These are phyloP conservation scores for Amaranthus palmeri DNA, from an alignment of 148 eudicot species.

Conservation along the genomic window DNA sequence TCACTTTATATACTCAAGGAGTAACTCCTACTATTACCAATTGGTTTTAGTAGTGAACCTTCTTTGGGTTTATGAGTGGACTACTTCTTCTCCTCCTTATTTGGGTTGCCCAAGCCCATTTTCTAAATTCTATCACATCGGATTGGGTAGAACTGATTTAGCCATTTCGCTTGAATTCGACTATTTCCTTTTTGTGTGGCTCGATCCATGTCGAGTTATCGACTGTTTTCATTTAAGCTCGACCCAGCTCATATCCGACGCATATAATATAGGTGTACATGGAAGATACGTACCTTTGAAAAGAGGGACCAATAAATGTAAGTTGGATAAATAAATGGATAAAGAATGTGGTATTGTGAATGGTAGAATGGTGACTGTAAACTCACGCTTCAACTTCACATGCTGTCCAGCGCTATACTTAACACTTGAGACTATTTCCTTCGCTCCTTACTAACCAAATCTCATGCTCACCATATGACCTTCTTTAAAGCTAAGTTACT, in stretches of 20 bases:
- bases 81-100: too few relatives aligned
- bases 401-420: not conserved
- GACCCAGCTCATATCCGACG: too few relatives aligned
- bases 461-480: constrained; percentile 19
- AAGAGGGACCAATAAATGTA: not conserved
- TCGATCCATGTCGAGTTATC: too few relatives aligned
- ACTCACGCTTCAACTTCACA: constrained; percentile 20
- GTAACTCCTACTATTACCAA: too few relatives aligned
- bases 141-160: too few relatives aligned
- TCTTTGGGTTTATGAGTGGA: too few relatives aligned
- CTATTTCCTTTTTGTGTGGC: not conserved
- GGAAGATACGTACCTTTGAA: not conserved
- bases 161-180: too few relatives aligned
- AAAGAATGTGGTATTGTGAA: not conserved
- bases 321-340: constrained; percentile 3
- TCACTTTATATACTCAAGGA: too few relatives aligned
- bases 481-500: constrained; percentile 26
- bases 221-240: too few relatives aligned
- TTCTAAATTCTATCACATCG: too few relatives aligned
- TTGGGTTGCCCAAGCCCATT: too few relatives aligned
- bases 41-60: too few relatives aligned
- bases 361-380: not conserved
- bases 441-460: not conserved
- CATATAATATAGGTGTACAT: not conserved
- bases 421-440: not conserved